Conservation (phyloP, 805 yeast species). For the Yarrowia divulgata region DNA sequence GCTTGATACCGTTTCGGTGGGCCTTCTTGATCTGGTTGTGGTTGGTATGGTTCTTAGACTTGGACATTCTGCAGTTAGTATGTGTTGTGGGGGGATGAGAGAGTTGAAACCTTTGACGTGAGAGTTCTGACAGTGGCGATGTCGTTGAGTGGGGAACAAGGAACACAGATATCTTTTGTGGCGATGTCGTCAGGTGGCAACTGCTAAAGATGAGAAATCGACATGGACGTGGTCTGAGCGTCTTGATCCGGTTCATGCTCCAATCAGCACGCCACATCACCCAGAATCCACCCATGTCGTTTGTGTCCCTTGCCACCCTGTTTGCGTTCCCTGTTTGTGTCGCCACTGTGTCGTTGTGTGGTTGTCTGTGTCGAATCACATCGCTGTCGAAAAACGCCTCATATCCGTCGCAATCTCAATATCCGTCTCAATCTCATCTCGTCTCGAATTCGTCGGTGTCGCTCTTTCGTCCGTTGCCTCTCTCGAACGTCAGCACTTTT, state of each 20-base stretch:
- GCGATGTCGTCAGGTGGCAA: not conserved
- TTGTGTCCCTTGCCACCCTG: too few species aligned
- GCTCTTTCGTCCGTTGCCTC: not conserved
- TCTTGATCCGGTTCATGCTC: too few species aligned
- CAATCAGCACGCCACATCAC: not conserved
- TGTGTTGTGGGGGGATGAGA: not conserved
- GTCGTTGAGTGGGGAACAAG: too few species aligned
- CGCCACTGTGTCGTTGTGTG: not conserved
- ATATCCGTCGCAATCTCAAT: too few species aligned
- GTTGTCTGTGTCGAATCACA: not conserved
- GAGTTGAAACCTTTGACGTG: not conserved
- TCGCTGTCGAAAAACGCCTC: too few species aligned
- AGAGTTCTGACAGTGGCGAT: not conserved
- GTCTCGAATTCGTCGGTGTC: not conserved
- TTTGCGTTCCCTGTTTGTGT: too few species aligned
- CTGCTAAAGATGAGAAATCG: not conserved
- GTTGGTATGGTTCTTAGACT: constrained; percentile 99
- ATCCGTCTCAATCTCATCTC: too few species aligned
- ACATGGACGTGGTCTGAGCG: not conserved
- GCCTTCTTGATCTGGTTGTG: constrained; percentile 99
- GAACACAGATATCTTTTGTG: too few species aligned
- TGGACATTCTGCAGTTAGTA: constrained; percentile 71
- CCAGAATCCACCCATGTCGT: too few species aligned
- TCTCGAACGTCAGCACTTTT: constrained; percentile 33
- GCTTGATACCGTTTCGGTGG: constrained; percentile 99